Percentiles rank a stretch among this genome's conserved stretches.
These are phyloP conservation scores for Talaromyces pinophilus DNA, from an alignment of 2,329 filamentous ascomycete genomes.

Conservation along the genomic window DNA sequence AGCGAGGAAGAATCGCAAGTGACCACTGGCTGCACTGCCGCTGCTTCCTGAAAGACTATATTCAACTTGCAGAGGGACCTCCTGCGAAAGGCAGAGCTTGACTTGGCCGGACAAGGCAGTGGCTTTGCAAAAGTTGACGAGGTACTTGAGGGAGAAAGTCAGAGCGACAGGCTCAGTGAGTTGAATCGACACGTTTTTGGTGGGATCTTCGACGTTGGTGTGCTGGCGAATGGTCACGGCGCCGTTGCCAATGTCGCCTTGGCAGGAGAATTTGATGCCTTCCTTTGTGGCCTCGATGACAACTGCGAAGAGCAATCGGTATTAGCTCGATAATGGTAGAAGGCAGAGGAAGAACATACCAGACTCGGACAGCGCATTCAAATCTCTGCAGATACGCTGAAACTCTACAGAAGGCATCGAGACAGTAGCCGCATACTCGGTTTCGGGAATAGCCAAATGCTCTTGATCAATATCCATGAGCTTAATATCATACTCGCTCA, in stretches of 20 bases:
- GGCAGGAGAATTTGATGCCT: slow-evolving; percentile 90
- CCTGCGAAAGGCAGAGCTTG: slow-evolving; percentile 90
- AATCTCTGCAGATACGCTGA: slow-evolving; percentile 89
- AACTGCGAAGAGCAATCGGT: slow-evolving; percentile 56
- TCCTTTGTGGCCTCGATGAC: slow-evolving; percentile 96
- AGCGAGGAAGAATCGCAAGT: slow-evolving; percentile 94
- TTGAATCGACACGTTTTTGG: slow-evolving; percentile 82
- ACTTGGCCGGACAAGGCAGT: slow-evolving; percentile 77
- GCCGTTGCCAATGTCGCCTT: slow-evolving; percentile 93
- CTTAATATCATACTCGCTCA: slow-evolving; percentile 99
- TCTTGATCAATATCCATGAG: slow-evolving; percentile 99
- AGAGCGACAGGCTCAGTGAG: slow-evolving; percentile 89
- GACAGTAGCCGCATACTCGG: slow-evolving; percentile 94
- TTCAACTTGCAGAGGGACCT: slow-evolving; percentile 94
- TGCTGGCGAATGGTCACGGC: slow-evolving; percentile 88
- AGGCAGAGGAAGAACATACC: slow-evolving; percentile 59
- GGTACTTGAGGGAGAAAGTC: slow-evolving; percentile 98
- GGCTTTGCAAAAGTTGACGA: slow-evolving; percentile 99
- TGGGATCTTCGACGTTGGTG: slow-evolving; percentile 84
- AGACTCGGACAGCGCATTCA: slow-evolving; percentile 90
- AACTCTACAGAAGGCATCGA: slow-evolving; percentile 88
- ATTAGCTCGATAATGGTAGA: not conserved
- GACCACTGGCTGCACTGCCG: slow-evolving; percentile 64
- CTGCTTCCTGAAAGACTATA: slow-evolving; percentile 60
- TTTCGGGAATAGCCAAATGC: slow-evolving; percentile 96